Evolutionary conservation across 2,329 filamentous ascomycete genomes (phyloP), one percentile per base, ranked within the genome.

Genomic region (Seiridium unicorne): DNA sequence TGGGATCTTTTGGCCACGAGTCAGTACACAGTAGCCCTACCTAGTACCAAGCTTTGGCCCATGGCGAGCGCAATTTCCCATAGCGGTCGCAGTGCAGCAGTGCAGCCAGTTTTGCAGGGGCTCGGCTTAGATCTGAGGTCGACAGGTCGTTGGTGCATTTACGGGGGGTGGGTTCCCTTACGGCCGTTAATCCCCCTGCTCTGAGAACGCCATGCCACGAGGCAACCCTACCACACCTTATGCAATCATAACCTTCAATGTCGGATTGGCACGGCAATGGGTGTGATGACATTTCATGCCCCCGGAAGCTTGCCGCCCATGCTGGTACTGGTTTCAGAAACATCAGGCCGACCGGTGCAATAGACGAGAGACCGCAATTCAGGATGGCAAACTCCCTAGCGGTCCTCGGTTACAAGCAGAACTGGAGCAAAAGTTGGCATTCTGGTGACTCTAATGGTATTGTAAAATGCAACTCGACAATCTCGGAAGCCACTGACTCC

Each of bases 391-490:
- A 26, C 18, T 26, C 18, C 18, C 18, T 26, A 26, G 18, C 18
- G 18, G 18, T 26, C 18, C 18, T 26, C 18, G 18, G 18, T 26
- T 26, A 26, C 18, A 26, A 13, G 38, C 38, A 13, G 13, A 42
- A 42, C 13, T 7, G 38, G 38, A 13, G 13, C 38, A 42, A 42
- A 42, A 42, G 13, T 13, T 42, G 38, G 7, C 38, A 42, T 36
- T 34, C 35, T 53, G 49, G 32, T 36, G 13, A 18, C 5, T 38
- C 35, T 32, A 11, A 38, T 35, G 38, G 38, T 53, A 53, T 26
- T 35, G 49, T 8, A 53, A n/a, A 44, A 55, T 55, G 51, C 51
- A 55, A 55, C 51, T 55, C 51, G 51, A 55, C 51, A 55, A 55
- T 55, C 51, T 55, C 51, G 51, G 51, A 55, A 55, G 9, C 8